Conservation (phyloP, 805 yeast species). For the Metschnikowia arizonensis region DNA sequence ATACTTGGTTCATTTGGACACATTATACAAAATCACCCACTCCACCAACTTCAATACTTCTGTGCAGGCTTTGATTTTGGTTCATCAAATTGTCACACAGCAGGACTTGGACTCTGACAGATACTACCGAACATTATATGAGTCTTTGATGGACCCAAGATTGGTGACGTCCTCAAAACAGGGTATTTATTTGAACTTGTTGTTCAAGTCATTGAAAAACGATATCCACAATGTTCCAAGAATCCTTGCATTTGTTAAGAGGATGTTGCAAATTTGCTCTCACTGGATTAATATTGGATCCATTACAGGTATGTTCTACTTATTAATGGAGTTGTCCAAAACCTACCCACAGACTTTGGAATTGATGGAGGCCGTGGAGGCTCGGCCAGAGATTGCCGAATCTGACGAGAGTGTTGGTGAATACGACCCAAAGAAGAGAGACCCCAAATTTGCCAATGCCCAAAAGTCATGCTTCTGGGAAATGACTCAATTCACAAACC, state of each 20-base stretch:
- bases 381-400: conserved; percentile 44
- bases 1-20: conserved; percentile 73
- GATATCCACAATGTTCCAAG: conserved; percentile 57
- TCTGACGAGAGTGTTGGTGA: conserved; percentile 20
- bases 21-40: conserved; percentile 86
- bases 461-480: conserved; percentile 85
- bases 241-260: conserved; percentile 83
- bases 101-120: conserved; percentile 60
- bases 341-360: conserved; percentile 63
- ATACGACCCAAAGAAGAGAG: conserved; percentile 87
- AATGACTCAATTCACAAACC: conserved; percentile 62
- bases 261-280: conserved; percentile 79
- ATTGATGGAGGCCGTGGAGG: conserved; percentile 48
- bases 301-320: conserved; percentile 73
- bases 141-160: conserved; percentile 80
- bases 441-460: conserved; percentile 90
- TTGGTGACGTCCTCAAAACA: conserved; percentile 85
- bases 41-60: conserved; percentile 92
- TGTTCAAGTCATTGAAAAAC: conserved; percentile 75
- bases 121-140: conserved; percentile 84
- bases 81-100: conserved; percentile 69
- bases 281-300: conserved; percentile 90
- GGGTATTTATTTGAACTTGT: conserved; percentile 81
- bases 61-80: conserved; percentile 83
- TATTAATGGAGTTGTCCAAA: conserved; percentile 66